These are phyloP conservation scores for Yarrowia yakushimensis DNA, from an alignment of 805 yeast species.

Conservation along the genomic window DNA sequence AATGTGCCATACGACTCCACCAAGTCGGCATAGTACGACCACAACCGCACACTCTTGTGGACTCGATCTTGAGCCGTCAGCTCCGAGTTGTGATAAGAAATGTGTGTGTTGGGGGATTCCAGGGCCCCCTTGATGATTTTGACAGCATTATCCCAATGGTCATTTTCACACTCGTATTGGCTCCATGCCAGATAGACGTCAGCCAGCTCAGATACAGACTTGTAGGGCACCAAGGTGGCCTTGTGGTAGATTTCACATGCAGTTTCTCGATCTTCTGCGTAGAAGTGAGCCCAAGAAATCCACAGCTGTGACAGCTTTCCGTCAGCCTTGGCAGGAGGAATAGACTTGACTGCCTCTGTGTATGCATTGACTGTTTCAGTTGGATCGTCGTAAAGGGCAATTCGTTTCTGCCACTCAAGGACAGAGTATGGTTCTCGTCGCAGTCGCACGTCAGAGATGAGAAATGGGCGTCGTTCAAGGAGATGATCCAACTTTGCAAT, in stretches of 20 bases:
- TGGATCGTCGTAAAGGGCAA: slow-evolving; percentile 44
- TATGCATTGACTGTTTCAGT: slow-evolving; percentile 52
- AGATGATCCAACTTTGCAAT: slow-evolving; percentile 51
- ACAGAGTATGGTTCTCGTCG: slow-evolving; percentile 61
- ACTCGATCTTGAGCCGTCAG: slow-evolving; percentile 51
- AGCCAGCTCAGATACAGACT: slow-evolving; percentile 58
- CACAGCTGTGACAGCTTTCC: slow-evolving; percentile 56
- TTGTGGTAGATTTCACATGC: slow-evolving; percentile 62
- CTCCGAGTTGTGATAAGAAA: slow-evolving; percentile 35
- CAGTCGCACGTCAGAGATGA: slow-evolving; percentile 64
- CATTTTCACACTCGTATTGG: slow-evolving; percentile 54
- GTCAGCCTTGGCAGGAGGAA: slow-evolving; percentile 54
- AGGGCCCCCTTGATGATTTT: slow-evolving; percentile 44
- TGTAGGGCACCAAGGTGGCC: slow-evolving; percentile 68
- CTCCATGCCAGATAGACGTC: slow-evolving; percentile 74
- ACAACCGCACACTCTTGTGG: slow-evolving; percentile 59
- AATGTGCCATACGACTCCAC: slow-evolving; percentile 43
- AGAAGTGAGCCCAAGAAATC: slow-evolving; percentile 64
- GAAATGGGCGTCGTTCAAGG: slow-evolving; percentile 52
- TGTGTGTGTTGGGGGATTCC: slow-evolving; percentile 37
- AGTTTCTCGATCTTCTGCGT: slow-evolving; percentile 56
- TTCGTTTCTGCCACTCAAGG: slow-evolving; percentile 65
- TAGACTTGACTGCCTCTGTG: slow-evolving; percentile 60
- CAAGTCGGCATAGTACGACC: slow-evolving; percentile 72
- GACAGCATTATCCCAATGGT: slow-evolving; percentile 46